Conservation (phyloP, 169 alveolate genomes). For the Besnoitia besnoiti region DNA sequence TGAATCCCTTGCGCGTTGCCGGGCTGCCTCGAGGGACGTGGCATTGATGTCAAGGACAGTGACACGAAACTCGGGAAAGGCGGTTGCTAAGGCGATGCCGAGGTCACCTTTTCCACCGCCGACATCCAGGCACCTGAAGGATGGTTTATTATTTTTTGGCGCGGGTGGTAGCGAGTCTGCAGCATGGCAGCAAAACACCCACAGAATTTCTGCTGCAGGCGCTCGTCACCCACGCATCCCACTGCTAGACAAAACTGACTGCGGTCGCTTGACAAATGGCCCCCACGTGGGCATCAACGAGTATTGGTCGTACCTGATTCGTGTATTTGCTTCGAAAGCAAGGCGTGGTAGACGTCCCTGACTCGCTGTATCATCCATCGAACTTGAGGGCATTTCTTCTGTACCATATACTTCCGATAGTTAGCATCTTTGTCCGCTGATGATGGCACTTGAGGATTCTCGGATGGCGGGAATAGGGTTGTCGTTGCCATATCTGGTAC, state of each 20-base stretch:
- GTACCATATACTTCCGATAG: not conserved
- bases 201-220: too few species aligned
- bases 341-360: not conserved
- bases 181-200: not conserved
- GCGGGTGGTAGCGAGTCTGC: not conserved
- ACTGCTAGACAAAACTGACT: not conserved
- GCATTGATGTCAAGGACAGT: conserved; percentile 12
- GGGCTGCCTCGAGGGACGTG: conserved; percentile 15
- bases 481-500: not conserved
- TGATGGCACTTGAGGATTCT: not conserved
- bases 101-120: conserved; percentile 24
- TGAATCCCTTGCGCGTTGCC: not conserved
- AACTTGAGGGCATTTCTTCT: conserved; percentile 13
- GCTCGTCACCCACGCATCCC: not conserved
- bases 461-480: not conserved
- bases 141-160: not conserved
- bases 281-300: too few species aligned
- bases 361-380: not conserved
- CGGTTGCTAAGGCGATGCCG: not conserved
- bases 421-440: not conserved
- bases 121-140: not conserved
- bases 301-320: not conserved
- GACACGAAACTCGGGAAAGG: not conserved
- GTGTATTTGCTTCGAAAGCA: not conserved
- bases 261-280: too few species aligned